Conservation (phyloP, 805 yeast species). For the Saccharomycopsis microspora region DNA sequence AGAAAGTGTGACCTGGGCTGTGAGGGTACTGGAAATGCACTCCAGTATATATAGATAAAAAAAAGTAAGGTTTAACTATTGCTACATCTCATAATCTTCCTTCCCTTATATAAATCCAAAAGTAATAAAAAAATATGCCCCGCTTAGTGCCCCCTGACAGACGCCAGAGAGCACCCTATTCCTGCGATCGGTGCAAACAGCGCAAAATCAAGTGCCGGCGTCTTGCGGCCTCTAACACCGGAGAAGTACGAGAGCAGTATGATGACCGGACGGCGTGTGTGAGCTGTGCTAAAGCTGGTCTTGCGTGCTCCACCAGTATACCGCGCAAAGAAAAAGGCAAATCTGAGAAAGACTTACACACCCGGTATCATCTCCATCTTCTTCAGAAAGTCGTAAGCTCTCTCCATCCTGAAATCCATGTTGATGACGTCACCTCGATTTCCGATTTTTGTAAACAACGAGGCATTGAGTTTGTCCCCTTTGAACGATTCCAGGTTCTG, state of each 20-base stretch:
- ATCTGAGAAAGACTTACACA: too few species aligned
- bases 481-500: too few species aligned
- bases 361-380: too few species aligned
- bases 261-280: slow-evolving; percentile 11
- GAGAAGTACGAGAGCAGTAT: slow-evolving; percentile 4
- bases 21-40: too few species aligned
- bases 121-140: slow-evolving; percentile 6
- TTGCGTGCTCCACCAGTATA: slow-evolving; percentile 10
- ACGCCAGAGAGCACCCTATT: slow-evolving; percentile 12
- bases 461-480: neutral
- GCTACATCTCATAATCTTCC: neutral
- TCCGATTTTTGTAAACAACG: neutral
- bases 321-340: slow-evolving; percentile 4
- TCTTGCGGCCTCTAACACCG: neutral
- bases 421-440: slow-evolving; percentile 2
- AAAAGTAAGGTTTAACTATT: neutral
- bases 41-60: too few species aligned
- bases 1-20: too few species aligned
- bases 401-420: slow-evolving; percentile 8
- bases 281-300: slow-evolving; percentile 9
- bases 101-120: too few species aligned
- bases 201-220: slow-evolving; percentile 14
- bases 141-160: slow-evolving; percentile 14
- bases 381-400: slow-evolving; percentile 1
- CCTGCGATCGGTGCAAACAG: slow-evolving; percentile 14